Evolutionary conservation across 106 monocot species (phyloP).

Genomic region (Apostasia shenzhenica): DNA sequence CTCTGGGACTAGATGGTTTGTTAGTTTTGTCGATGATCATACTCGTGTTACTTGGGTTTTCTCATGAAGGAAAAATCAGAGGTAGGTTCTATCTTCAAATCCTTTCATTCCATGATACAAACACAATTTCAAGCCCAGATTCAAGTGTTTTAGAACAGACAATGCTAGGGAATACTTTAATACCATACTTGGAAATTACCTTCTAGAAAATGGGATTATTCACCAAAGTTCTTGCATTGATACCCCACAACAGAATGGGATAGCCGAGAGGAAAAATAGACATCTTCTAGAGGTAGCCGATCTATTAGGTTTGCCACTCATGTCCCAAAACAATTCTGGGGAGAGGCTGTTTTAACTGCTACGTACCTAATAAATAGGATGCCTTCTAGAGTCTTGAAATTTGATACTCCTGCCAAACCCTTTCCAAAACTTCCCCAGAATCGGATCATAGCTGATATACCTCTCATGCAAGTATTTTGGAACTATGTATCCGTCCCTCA

Average conservation of each 20-base stretch:
- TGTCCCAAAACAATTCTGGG: slow-evolving; percentile 13
- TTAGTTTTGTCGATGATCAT: slow-evolving; percentile 5
- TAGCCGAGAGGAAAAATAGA: slow-evolving; percentile 11
- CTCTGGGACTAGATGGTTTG: neutral
- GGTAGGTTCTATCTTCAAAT: neutral
- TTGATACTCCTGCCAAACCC: slow-evolving; percentile 1
- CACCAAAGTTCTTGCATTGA: slow-evolving; percentile 7
- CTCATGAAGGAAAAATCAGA: slow-evolving; percentile 4
- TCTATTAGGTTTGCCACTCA: neutral
- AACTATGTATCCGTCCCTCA: neutral
- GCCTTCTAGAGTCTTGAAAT: slow-evolving; percentile 3
- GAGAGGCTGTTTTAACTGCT: slow-evolving; percentile 5
- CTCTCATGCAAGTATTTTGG: neutral
- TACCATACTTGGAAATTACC: neutral
- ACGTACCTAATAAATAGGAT: slow-evolving; percentile 11
- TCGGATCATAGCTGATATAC: neutral
- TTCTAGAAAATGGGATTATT: neutral
- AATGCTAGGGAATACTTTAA: slow-evolving; percentile 8
- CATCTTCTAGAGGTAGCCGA: slow-evolving; percentile 2
- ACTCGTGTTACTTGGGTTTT: neutral
- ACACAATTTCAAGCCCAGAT: slow-evolving; percentile 6
- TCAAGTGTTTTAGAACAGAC: neutral
- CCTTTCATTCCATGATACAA: neutral
- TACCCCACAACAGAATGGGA: slow-evolving; percentile 10
- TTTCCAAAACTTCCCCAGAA: neutral